Conservation (phyloP, 495 filamentous ascomycete species). For the Aspergillus affinis region DNA sequence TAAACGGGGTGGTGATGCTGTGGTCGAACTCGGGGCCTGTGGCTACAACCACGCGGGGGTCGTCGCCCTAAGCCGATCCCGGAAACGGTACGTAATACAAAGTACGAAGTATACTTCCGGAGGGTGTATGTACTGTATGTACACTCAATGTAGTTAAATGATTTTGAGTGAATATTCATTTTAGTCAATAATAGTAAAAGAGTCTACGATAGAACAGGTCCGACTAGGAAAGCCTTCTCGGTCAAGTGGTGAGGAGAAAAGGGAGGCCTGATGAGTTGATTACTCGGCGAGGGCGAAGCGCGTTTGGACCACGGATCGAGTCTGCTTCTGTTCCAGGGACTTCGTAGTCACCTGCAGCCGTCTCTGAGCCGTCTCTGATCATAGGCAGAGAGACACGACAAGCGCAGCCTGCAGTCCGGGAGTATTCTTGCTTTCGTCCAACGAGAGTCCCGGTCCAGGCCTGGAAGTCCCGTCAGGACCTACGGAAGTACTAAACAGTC, state of each 20-base stretch:
- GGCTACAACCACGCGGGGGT: neutral
- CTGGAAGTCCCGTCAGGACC: neutral
- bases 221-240: too few species aligned
- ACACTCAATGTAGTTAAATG: too few species aligned
- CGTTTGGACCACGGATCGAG: slow-evolving; percentile 14
- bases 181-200: too few species aligned
- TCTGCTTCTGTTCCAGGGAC: slow-evolving; percentile 9
- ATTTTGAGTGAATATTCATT: too few species aligned
- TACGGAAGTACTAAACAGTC: neutral
- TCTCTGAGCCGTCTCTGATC: neutral
- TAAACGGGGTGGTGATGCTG: neutral
- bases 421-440: slow-evolving; percentile 1
- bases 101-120: slow-evolving; percentile 1
- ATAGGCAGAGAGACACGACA: neutral
- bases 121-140: neutral
- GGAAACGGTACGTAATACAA: neutral
- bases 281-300: too few species aligned
- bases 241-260: too few species aligned
- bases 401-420: neutral
- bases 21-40: neutral
- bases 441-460: neutral
- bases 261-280: too few species aligned
- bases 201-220: too few species aligned
- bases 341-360: slow-evolving; percentile 1
- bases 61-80: neutral